Evolutionary conservation across 495 filamentous ascomycete species (phyloP).

Genomic region (Staphylotrichum longicolle): DNA sequence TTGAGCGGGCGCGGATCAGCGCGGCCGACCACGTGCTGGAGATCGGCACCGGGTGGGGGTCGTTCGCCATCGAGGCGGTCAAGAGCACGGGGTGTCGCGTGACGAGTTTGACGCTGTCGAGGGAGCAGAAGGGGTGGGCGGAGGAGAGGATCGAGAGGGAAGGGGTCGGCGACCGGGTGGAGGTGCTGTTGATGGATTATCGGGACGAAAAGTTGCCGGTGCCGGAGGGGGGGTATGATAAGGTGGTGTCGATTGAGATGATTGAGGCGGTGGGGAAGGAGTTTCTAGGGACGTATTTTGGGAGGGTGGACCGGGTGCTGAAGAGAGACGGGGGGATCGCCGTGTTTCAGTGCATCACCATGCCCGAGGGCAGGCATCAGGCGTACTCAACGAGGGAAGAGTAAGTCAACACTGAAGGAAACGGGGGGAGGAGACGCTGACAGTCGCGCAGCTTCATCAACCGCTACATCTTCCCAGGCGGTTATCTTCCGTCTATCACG

Average conservation of each 20-base stretch:
- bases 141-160: conserved; percentile 56
- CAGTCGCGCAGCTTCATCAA: conserved; percentile 57
- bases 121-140: conserved; percentile 60
- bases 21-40: conserved; percentile 63
- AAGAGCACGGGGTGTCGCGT: conserved; percentile 58
- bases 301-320: conserved; percentile 55
- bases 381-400: conserved; percentile 47
- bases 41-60: conserved; percentile 70
- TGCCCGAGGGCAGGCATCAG: conserved; percentile 58
- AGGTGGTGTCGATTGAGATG: conserved; percentile 73
- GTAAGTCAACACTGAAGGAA: conserved; percentile 28
- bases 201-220: conserved; percentile 45
- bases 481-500: conserved; percentile 64
- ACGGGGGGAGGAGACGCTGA: neutral
- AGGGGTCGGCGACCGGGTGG: conserved; percentile 52
- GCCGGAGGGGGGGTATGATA: conserved; percentile 59
- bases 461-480: conserved; percentile 72
- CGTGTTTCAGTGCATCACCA: conserved; percentile 73
- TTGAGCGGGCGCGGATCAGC: conserved; percentile 59
- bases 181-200: conserved; percentile 62
- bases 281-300: conserved; percentile 61
- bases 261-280: conserved; percentile 68
- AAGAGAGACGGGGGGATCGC: conserved; percentile 64
- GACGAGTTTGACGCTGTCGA: conserved; percentile 60
- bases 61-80: conserved; percentile 62